Conservation (phyloP, 2,329 filamentous ascomycete species). For the Botrytis elliptica region DNA sequence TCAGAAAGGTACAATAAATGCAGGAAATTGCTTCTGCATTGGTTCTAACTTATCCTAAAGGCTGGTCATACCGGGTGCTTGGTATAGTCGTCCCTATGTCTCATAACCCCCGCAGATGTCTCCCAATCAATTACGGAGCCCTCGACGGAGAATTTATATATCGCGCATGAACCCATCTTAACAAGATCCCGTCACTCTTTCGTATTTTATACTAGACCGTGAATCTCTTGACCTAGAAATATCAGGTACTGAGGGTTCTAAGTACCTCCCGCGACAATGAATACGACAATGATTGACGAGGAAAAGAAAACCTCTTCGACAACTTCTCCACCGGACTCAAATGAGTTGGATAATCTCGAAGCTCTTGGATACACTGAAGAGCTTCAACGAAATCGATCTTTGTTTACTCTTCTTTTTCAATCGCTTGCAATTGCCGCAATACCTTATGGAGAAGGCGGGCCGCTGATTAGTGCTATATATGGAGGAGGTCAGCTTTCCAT, state of each 20-base stretch:
- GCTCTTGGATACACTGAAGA: conserved; percentile 57
- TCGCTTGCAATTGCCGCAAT: conserved; percentile 60
- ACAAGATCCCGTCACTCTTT: neutral
- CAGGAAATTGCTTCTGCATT: conserved; percentile 6
- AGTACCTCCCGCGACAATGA: neutral
- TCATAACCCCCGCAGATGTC: neutral
- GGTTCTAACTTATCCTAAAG: neutral
- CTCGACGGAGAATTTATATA: neutral
- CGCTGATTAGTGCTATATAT: conserved; percentile 37
- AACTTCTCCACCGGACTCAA: conserved; percentile 14
- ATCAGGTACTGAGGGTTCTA: neutral
- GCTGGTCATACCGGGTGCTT: neutral
- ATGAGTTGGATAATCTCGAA: conserved; percentile 31
- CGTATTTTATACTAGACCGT: no score
- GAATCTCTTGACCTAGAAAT: neutral
- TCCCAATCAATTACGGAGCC: neutral
- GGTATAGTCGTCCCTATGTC: neutral
- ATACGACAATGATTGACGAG: neutral
- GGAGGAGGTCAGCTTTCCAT: conserved; percentile 51
- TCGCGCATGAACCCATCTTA: neutral
- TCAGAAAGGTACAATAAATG: neutral
- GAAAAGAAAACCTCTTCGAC: conserved; percentile 21
- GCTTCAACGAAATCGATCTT: conserved; percentile 56
- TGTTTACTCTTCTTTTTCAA: conserved; percentile 60
- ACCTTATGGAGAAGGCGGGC: conserved; percentile 48